Base-by-base conservation (phyloP, 805 yeast species). In the Suhomyces emberorum region DNA sequence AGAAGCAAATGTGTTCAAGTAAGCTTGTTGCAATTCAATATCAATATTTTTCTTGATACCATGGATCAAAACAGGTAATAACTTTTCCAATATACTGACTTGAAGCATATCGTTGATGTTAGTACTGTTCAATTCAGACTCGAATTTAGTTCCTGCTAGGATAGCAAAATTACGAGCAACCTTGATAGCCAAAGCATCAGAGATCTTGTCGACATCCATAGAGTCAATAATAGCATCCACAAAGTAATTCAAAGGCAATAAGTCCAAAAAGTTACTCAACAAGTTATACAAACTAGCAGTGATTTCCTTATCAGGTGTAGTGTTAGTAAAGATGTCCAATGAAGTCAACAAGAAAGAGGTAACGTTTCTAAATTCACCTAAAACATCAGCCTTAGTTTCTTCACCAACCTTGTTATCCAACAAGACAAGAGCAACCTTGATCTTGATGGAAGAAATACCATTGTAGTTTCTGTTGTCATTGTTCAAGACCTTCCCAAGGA, bases 161-260 rank as follows among this genome's bases (percentile, higher is more conserved):
- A 72, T 52, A 9, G 86, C 78, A 38, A 83, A 67, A 48, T 79
- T 82, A 46, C 74, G 74, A 40, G 79, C 79, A 31, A 83, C 70
- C 35, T 70, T 74, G 35, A 69, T 54, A 9, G 77, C 79, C 18
- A 72, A 49, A 2, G 56, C 42, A 34, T 65, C 60, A 3, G 65
- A 49, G 9, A 54, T 49, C 19, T 49, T 49, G 7, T 44, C 49
- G 4, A 48, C 48, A 28, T 66, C 52, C 44, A 76, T 65, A 0
- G 68, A 57, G 15, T 61, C 63, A 12, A 61, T 42, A 16, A 84
- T 72, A 1, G 95, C 77, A 12, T 70, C 65, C 19, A 83, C 81
- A 55, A 86, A 89, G 46, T 78, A 74, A 43, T 72, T 72, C 44
- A 88, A 74, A 20, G 98, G 96, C 35, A 91, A 65, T 43, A 88